Evolutionary conservation across 306 rosid genomes (phyloP).

Genomic region (Cicer cuneatum): DNA sequence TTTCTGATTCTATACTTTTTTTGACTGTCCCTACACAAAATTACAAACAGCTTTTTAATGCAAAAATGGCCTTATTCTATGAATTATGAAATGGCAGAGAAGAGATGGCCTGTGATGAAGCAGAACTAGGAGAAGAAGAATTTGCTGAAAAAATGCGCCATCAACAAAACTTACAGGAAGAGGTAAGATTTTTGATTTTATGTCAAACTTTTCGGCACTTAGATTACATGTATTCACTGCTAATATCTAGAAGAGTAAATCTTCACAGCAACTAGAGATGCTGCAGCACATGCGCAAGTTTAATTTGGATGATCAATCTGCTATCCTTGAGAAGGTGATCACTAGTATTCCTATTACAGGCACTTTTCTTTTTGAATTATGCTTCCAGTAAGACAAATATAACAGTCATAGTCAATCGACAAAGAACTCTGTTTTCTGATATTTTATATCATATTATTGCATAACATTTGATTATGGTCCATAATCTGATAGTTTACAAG

Average conservation of each 20-base stretch:
- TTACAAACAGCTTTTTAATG: constrained; percentile 13
- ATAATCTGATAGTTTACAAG: constrained; percentile 4
- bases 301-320: constrained; percentile 77
- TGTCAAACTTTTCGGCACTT: constrained; percentile 3
- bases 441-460: not conserved
- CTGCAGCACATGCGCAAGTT: constrained; percentile 73
- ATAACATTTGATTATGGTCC: not conserved
- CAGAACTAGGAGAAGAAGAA: constrained; percentile 77
- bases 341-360: not conserved
- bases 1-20: constrained; percentile 1
- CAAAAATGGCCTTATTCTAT: constrained; percentile 24
- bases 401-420: not conserved
- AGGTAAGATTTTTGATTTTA: constrained; percentile 52
- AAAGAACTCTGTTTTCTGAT: not conserved
- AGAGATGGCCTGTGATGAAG: constrained; percentile 93
- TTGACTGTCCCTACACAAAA: not conserved
- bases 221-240: constrained; percentile 11
- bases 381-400: constrained; percentile 10
- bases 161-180: constrained; percentile 63
- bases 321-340: constrained; percentile 79
- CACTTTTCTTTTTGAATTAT: not conserved
- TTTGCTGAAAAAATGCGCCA: constrained; percentile 61
- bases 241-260: constrained; percentile 28
- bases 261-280: constrained; percentile 85
- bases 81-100: constrained; percentile 59